Percentiles rank a stretch among this genome's conserved stretches.
Conservation (phyloP, 176 grass and related monocot genomes). For the Aegilops sharonensis region DNA sequence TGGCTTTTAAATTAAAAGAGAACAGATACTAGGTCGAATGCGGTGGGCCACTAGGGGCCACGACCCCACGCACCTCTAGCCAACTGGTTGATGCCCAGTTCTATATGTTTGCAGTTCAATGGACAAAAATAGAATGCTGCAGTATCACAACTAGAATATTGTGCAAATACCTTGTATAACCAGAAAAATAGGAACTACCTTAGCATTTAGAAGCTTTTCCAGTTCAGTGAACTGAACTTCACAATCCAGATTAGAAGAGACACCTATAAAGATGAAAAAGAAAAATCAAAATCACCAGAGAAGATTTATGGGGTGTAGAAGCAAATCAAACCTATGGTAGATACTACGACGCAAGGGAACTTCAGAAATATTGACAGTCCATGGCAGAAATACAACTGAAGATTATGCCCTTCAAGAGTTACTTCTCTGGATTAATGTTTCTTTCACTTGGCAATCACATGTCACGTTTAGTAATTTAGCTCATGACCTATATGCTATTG, state of each 20-base stretch:
- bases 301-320: slow-evolving; percentile 21
- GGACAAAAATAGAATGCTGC: slow-evolving; percentile 11
- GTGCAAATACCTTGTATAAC: slow-evolving; percentile 7
- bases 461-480: slow-evolving; percentile 10
- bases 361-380: neutral
- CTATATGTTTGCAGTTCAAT: slow-evolving; percentile 15
- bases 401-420: neutral
- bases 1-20: neutral
- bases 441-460: neutral
- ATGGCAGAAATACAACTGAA: neutral
- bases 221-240: slow-evolving; percentile 75
- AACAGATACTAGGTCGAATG: neutral
- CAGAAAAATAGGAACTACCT: slow-evolving; percentile 45
- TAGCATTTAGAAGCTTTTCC: slow-evolving; percentile 75
- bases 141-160: neutral
- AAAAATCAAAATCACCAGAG: slow-evolving; percentile 14
- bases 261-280: slow-evolving; percentile 39
- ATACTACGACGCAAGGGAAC: slow-evolving; percentile 6
- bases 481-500: slow-evolving; percentile 9
- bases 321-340: neutral
- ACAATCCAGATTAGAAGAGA: slow-evolving; percentile 65
- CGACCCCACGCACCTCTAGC: neutral
- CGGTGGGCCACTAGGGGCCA: neutral
- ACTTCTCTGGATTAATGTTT: neutral
- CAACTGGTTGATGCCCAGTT: neutral